phyloP scores from a whole-genome alignment of 2,329 filamentous ascomycete genomes.

The Penicillium sp. region DNA sequence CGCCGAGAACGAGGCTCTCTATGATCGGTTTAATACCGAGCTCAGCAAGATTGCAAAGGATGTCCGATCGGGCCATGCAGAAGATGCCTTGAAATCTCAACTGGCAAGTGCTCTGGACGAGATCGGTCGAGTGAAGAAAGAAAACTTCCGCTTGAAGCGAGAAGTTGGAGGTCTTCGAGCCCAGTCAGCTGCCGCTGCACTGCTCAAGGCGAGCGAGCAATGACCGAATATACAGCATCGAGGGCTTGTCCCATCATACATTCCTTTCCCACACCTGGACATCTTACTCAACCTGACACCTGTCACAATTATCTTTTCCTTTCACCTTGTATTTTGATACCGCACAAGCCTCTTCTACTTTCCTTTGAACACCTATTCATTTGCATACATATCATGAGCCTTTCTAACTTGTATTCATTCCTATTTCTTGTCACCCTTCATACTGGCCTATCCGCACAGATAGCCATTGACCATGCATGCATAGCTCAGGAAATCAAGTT shows the following conservation, averaged over 20 bases:
- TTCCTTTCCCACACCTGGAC: background rate
- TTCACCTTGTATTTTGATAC: slow-evolving; percentile 18
- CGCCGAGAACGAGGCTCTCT: slow-evolving; percentile 89
- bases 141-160: slow-evolving; percentile 78
- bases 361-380: slow-evolving; percentile 11
- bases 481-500: slow-evolving; percentile 25
- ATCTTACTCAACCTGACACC: background rate
- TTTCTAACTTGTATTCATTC: slow-evolving; percentile 16
- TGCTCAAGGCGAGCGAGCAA: slow-evolving; percentile 34
- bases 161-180: slow-evolving; percentile 72
- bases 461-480: slow-evolving; percentile 23
- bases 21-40: slow-evolving; percentile 90
- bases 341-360: slow-evolving; percentile 11
- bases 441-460: slow-evolving; percentile 16
- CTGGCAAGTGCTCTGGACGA: slow-evolving; percentile 77
- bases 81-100: slow-evolving; percentile 71
- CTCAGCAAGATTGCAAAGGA: slow-evolving; percentile 78
- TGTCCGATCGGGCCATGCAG: slow-evolving; percentile 72
- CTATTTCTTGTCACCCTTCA: slow-evolving; percentile 19
- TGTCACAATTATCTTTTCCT: slow-evolving; percentile 6
- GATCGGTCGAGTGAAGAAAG: slow-evolving; percentile 72
- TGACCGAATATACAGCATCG: slow-evolving; percentile 4
- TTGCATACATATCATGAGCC: slow-evolving; percentile 5
- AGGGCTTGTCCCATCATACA: background rate
- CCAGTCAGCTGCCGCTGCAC: slow-evolving; percentile 39